Evolutionary conservation across 2,329 filamentous ascomycete genomes (phyloP).

Genomic region (Chaetoscypha palmicola): DNA sequence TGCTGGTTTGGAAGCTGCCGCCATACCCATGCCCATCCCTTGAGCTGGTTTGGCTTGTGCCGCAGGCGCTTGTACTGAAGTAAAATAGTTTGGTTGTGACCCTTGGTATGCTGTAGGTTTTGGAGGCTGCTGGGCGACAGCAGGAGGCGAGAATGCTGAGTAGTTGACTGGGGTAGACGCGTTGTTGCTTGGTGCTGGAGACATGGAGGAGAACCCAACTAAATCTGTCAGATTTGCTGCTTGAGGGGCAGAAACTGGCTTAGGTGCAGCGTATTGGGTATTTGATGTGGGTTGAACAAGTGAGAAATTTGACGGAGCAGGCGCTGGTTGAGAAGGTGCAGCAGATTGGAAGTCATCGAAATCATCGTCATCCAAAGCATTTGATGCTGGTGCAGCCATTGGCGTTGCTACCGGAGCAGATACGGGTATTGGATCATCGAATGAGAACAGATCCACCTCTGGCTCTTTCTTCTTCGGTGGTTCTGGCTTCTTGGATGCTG

Average conservation of each 20-base stretch:
- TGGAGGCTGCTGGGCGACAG: conserved; percentile 34
- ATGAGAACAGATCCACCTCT: conserved; percentile 88
- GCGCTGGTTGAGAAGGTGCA: conserved; percentile 44
- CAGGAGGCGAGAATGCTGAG: conserved; percentile 52
- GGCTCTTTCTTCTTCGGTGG: conserved; percentile 76
- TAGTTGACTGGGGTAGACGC: conserved; percentile 54
- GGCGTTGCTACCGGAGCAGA: conserved; percentile 37
- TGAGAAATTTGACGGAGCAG: conserved; percentile 36
- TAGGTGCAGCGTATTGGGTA: conserved; percentile 71
- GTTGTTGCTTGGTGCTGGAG: conserved; percentile 57
- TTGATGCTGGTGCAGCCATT: conserved; percentile 35
- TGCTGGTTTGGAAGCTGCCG: conserved; percentile 40
- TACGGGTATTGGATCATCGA: conserved; percentile 64
- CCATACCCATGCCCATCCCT: conserved; percentile 10
- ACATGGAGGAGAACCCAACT: conserved; percentile 72
- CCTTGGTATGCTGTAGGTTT: conserved; percentile 61
- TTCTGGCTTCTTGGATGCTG: conserved; percentile 55
- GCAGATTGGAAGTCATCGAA: conserved; percentile 98
- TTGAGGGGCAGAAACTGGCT: conserved; percentile 78
- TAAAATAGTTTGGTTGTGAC: conserved; percentile 88
- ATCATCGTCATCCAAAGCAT: conserved; percentile 71
- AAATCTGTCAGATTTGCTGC: conserved; percentile 75
- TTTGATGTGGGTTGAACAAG: conserved; percentile 44
- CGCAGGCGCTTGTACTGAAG: conserved; percentile 57
- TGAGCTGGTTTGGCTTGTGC: conserved; percentile 29